Percentiles rank a stretch among this genome's conserved stretches.
phyloP scores from a whole-genome alignment of 2,329 filamentous ascomycete genomes.

The Pleoardoris graminearum region DNA sequence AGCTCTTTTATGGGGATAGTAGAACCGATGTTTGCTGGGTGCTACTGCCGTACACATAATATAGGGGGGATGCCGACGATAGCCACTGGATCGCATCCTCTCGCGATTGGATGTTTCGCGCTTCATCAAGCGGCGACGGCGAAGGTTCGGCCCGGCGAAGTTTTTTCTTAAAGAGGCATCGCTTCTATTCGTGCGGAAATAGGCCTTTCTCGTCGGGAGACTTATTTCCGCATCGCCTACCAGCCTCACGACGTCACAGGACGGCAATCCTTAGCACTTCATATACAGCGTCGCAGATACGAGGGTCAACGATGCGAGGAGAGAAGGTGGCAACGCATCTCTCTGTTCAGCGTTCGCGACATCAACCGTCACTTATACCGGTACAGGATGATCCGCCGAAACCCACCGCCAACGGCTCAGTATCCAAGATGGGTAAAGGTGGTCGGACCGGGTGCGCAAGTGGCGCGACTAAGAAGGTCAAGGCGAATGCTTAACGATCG shows the following conservation, averaged over 20 bases:
- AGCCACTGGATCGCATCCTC: too few relatives aligned
- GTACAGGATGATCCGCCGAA: background rate
- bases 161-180: background rate
- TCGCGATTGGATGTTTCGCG: too few relatives aligned
- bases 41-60: too few relatives aligned
- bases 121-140: slow-evolving; percentile 2
- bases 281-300: background rate
- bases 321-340: background rate
- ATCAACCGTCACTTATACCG: background rate
- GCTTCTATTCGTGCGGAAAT: background rate
- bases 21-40: too few relatives aligned
- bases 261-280: background rate
- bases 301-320: background rate
- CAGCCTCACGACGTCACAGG: background rate
- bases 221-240: background rate
- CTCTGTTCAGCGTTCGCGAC: background rate
- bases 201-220: background rate
- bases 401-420: background rate
- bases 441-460: background rate
- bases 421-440: slow-evolving; percentile 1
- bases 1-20: too few relatives aligned
- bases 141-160: background rate
- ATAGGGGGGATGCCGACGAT: too few relatives aligned
- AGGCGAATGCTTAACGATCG: background rate
- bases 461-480: slow-evolving; percentile 4